Base-by-base conservation (phyloP, 2,329 filamentous ascomycete genomes). In the Ascosphaera acerosa region DNA sequence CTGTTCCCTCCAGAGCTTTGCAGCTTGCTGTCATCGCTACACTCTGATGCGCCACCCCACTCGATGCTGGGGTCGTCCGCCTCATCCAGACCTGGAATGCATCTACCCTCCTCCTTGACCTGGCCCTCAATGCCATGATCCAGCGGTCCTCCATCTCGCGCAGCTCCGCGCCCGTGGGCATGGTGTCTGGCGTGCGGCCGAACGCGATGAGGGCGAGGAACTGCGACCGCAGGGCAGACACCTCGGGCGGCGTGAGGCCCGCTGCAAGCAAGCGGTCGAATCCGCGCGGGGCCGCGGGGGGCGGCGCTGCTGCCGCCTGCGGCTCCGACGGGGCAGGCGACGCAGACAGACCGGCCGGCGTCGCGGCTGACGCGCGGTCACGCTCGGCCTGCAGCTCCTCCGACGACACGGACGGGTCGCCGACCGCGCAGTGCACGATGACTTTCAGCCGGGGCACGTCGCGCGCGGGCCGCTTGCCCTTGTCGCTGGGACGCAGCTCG, bases 381-480 rank as follows among this genome's bases (percentile, higher is more conserved):
- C 20, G 20, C 55, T 91, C 82, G 10, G 59, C 61, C 1, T 61
- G 62, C 15, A 94, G 64, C 35, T 91, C 80, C 1, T 58, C 46
- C 9, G 64, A 47, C 0, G 73, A 65, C 9, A 94, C 62, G 16
- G 65, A 58, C 48, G 77, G 70, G 33, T 70, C 64, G 33, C 81
- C 81, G 35, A 94, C 76, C 38, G 78, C 84, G 61, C 84, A 94
- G 57, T 90, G 89, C 37, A 94, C 73, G 50, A 90, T 92, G 43
- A 90, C 66, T 28, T 74, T 64, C 22, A 59, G 57, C 15, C 40
- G 37, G 10, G 48, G 44, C 6, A 50, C 50, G 5, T 58, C 55
- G 18, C 29, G 18, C 14, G 10, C 17, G 10, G 29, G 26, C n/a
- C 38, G 42, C 30, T 42, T 47, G 3, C 29, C 32, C 10, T 34